phyloP scores from a whole-genome alignment of 2,329 filamentous ascomycete genomes.

The Calonectria crousiana region DNA sequence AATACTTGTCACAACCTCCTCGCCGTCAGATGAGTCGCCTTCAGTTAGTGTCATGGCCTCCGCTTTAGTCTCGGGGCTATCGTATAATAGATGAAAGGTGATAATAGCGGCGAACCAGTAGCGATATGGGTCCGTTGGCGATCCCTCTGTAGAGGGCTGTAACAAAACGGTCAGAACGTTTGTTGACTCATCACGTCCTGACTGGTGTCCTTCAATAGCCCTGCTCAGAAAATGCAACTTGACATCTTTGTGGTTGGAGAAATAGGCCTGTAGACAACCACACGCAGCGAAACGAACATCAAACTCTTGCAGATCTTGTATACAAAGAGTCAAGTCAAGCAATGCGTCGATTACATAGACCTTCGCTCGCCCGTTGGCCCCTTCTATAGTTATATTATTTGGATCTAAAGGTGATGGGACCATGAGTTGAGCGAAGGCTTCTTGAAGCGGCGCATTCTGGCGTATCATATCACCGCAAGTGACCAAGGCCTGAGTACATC shows the following conservation, averaged over 20 bases:
- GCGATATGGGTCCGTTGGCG: conserved; percentile 84
- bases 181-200: conserved; percentile 82
- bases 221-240: conserved; percentile 86
- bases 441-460: conserved; percentile 83
- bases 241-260: conserved; percentile 84
- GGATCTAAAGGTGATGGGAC: conserved; percentile 72
- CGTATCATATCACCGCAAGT: conserved; percentile 91
- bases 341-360: conserved; percentile 96
- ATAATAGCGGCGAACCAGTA: conserved; percentile 91
- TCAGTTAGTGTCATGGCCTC: conserved; percentile 86
- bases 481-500: conserved; percentile 72
- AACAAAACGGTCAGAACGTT: conserved; percentile 91
- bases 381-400: conserved; percentile 51
- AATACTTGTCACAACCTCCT: conserved; percentile 95
- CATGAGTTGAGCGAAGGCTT: conserved; percentile 88
- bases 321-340: conserved; percentile 82
- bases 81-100: conserved; percentile 86
- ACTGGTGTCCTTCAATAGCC: conserved; percentile 88
- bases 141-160: conserved; percentile 70
- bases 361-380: conserved; percentile 65
- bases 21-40: conserved; percentile 87
- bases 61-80: conserved; percentile 82
- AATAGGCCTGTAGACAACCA: conserved; percentile 93
- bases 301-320: conserved; percentile 75
- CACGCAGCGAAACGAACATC: conserved; percentile 87